Base-by-base conservation (phyloP, 768 basidiomycete genomes). In the Russula olivacea region DNA sequence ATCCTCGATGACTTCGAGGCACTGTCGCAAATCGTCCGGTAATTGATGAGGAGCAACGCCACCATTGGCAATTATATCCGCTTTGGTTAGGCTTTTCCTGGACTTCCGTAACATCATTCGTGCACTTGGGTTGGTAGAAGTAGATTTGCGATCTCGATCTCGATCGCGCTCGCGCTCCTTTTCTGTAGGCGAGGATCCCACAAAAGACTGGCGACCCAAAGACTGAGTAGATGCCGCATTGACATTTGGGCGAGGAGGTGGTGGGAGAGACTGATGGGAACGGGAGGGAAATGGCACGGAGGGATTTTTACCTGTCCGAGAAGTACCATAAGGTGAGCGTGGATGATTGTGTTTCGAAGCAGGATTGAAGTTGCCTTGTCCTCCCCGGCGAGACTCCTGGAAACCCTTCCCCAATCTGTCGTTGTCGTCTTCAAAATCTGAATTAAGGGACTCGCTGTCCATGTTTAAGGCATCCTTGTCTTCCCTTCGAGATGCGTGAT, bases 21-120 rank as follows among this genome's bases (percentile, higher is more conserved):
- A 94, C 68, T 84, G 80, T 55, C 87, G 83, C 52, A 99, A 72
- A 70, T 95, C 94, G 54, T 93, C 91, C 7, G 97, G 96, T 8
- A 99, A 73, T 60, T 88, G 85, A 71, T 87, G 86, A 0, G 91
- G 89, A 7, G 88, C 80, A 19, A 92, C 78, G 7, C 83, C 79
- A 49, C 80, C 80, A 47, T 71, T 69, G 55, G 83, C 73, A 3
- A 81, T 73, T 25, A 74, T 72, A 43, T 83, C 64, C 23, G 66
- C 51, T 30, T 63, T 66, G 7, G 84, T 79, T 57, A 82, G 79
- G 66, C 84, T 88, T 75, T 83, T 87, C 74, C 82, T 87, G 66
- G 86, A 78, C 72, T 83, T 90, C 64, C 86, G 80, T 61, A 92
- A 72, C 70, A 92, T 78, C 47, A 84, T 64, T 9, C 67, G 66